Evolutionary conservation across 2,329 filamentous ascomycete species (phyloP), one percentile per base, ranked within the genome.

Genomic region (Monosporascus sp.): DNA sequence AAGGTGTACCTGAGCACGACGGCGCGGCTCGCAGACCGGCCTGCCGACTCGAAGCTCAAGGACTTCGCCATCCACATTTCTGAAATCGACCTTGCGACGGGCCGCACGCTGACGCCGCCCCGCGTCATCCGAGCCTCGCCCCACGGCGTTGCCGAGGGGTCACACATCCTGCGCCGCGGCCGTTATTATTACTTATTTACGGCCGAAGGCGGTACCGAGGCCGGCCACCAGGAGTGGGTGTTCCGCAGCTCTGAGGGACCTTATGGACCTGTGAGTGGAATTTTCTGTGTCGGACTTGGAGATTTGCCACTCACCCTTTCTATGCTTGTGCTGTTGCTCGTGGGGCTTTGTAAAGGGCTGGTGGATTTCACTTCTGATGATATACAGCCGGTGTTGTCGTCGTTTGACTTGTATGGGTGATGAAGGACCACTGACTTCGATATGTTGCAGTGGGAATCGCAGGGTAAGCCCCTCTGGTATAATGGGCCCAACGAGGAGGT

Each of bases 201-300:
- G 4, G 72, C 72, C 3, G 69, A 72, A 59, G 70, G 69, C 35
- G 73, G 72, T 16, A 74, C 72, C 6, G 77, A 78, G 53, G 71
- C 68, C 17, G 77, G 77, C 0, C 79, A 82, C 56, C 74, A 75
- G 50, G 77, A 79, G 54, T 81, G 77, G 73, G 76, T 80, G 0
- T 69, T 72, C 50, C 73, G 79, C 5, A 81, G 74, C 55, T 68
- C 64, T 9, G 58, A 57, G 1, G 68, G 72, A 0, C 73, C 74
- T 0, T 70, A 72, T 8, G 79, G 79, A 0, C 77, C 77, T 8
- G 40, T 43, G 22, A 20, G 40, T 43, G 19, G 19, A 24, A 8
- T 19, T 17, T 40, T 19, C 19, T n/a, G 9, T 31, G 27, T 11
- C 27, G 9, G 27, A 31, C 11, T 31, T 31, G 27, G 27, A 31